Evolutionary conservation across 495 filamentous ascomycete species (phyloP), one percentile per base, ranked within the genome.

Genomic region (Aspergillus haitiensis): DNA sequence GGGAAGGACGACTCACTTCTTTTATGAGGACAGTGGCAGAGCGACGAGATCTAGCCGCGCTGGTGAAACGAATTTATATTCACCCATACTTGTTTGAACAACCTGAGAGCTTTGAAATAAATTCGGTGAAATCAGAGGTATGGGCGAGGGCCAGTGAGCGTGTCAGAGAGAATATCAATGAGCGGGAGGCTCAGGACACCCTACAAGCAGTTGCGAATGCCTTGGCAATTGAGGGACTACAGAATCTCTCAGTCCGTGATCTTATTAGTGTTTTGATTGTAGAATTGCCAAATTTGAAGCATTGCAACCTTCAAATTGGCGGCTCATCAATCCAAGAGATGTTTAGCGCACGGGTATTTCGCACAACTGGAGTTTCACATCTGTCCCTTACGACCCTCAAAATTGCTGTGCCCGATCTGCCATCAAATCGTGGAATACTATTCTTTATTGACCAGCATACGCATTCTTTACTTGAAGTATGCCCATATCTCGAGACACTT

Each of bases 41-140:
- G 12, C 58, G 49, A 45, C 49, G 49, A 54, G 58, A 60, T 33
- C 40, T 53, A 39, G 58, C 49, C 16, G 49, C 37, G 15, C 31
- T 44, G 3, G 40, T 60, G 5, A 48, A 57, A 18, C 16, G 55
- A 47, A 57, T 57, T 55, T 27, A 44, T 13, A 55, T 55, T 35
- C 42, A 46, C 42, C 42, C 42, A 0, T 18, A 11, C n/a, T 7
- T 46, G 21, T 3, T 27, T 3, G 21, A 27, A 27, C 21, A 3
- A 27, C 21, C 21, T 27, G 21, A 27, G 21, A 3, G 21, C 1
- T 1, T 1, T 27, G 21, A 1, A 27, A 27, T 3, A 27, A 3
- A 3, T 27, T 27, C 3, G 21, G 21, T 3, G 21, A 27, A 3
- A 1, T 3, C 21, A 27, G 21, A 3, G 3, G 21, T 1, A 27